Percentiles rank a stretch among this genome's conserved stretches.
Evolutionary conservation across 495 filamentous ascomycete species (phyloP).

Genomic region (Immersiella caudata): DNA sequence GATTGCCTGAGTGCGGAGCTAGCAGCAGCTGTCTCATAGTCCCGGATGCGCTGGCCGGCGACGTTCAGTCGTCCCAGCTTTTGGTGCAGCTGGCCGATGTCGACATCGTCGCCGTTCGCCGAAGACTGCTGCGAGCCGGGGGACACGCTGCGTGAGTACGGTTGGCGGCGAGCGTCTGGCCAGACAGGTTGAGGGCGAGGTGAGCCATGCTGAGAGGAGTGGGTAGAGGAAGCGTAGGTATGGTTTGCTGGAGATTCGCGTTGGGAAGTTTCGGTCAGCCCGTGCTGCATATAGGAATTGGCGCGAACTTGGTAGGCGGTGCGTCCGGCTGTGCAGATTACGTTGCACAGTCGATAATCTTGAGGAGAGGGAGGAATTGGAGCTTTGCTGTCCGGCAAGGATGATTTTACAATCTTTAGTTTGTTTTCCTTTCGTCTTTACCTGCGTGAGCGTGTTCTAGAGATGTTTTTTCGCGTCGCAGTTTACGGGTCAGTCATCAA

Average conservation of each 20-base stretch:
- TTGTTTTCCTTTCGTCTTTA: not conserved
- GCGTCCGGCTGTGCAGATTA: constrained; percentile 66
- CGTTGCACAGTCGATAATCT: constrained; percentile 40
- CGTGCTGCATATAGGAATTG: constrained; percentile 86
- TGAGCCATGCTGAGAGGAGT: constrained; percentile 76
- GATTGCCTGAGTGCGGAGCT: constrained; percentile 48
- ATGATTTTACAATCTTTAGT: not conserved
- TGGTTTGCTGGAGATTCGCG: constrained; percentile 50
- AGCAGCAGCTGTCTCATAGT: constrained; percentile 69
- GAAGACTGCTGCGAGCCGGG: constrained; percentile 32
- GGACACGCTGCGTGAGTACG: constrained; percentile 33
- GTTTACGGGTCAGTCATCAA: constrained; percentile 2
- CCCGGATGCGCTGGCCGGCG: constrained; percentile 65
- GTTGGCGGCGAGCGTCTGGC: constrained; percentile 36
- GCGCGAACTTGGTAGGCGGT: constrained; percentile 38
- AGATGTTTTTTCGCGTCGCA: constrained; percentile 1
- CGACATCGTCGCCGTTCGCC: constrained; percentile 29
- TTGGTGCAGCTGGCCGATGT: constrained; percentile 42
- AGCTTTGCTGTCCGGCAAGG: constrained; percentile 1
- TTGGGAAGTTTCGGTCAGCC: constrained; percentile 65
- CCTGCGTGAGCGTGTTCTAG: not conserved
- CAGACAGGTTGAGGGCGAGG: constrained; percentile 53
- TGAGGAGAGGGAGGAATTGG: not conserved
- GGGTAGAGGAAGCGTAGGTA: constrained; percentile 40
- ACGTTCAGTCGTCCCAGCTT: constrained; percentile 48